Percentiles rank a stretch among this genome's conserved stretches.
Conservation (phyloP, 1,284 basidiomycete species). For the Naganishia albida region DNA sequence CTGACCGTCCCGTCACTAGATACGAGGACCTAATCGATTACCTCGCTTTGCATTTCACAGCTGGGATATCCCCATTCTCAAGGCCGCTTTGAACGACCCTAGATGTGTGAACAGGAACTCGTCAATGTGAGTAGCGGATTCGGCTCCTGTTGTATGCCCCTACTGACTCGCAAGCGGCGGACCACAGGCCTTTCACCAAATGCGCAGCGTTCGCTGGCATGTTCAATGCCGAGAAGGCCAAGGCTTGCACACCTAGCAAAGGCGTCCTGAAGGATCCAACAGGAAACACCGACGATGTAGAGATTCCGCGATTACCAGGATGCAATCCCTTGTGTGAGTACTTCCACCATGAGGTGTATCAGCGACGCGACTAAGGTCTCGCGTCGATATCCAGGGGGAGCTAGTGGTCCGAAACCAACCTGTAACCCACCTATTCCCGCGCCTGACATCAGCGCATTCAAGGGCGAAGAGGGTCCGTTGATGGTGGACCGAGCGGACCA, state of each 20-base stretch:
- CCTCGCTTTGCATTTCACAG: background rate
- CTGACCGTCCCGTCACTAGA: background rate
- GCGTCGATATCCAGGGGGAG: constrained; percentile 31
- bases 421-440: constrained; percentile 25
- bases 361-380: background rate
- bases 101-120: constrained; percentile 35
- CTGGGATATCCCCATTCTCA: constrained; percentile 43
- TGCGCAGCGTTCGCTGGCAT: constrained; percentile 39
- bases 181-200: constrained; percentile 30
- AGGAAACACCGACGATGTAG: constrained; percentile 37
- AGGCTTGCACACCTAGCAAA: constrained; percentile 38
- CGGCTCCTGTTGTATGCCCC: background rate
- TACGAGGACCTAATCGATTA: too few species aligned
- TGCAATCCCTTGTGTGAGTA: constrained; percentile 43
- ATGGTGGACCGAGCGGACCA: constrained; percentile 32
- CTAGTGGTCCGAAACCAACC: constrained; percentile 31
- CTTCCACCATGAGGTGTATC: too few species aligned
- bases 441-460: constrained; percentile 36
- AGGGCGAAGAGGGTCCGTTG: constrained; percentile 37
- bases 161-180: background rate
- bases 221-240: constrained; percentile 33
- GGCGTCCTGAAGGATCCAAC: constrained; percentile 39
- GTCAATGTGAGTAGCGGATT: background rate
- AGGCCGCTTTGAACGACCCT: constrained; percentile 38
- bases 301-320: constrained; percentile 40